Conservation (phyloP, 1,284 basidiomycete species). For the Cryptococcus amylolentus region DNA sequence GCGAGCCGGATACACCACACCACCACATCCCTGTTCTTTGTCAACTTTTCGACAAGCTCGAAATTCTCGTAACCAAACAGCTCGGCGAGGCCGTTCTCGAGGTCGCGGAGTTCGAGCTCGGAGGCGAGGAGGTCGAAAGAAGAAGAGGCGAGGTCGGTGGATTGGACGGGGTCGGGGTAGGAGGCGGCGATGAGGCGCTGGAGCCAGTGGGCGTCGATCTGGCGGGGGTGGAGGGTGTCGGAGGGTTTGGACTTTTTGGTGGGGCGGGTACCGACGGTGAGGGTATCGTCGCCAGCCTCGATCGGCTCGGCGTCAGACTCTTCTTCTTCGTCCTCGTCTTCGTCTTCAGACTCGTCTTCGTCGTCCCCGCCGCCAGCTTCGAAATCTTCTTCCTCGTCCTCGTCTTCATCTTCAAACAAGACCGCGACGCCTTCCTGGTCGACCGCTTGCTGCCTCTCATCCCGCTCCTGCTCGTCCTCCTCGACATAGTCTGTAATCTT, state of each 20-base stretch:
- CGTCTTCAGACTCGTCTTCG: constrained; percentile 65
- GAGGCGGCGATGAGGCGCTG: constrained; percentile 87
- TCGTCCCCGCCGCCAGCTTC: constrained; percentile 61
- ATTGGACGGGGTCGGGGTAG: constrained; percentile 91
- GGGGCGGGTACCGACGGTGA: constrained; percentile 62
- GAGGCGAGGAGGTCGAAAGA: constrained; percentile 86
- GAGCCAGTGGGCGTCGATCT: constrained; percentile 97
- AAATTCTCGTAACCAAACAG: constrained; percentile 91
- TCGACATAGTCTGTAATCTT: constrained; percentile 95
- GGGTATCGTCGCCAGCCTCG: constrained; percentile 48
- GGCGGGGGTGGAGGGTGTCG: constrained; percentile 80
- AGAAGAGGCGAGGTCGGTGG: constrained; percentile 81
- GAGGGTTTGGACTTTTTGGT: constrained; percentile 41
- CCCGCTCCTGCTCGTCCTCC: constrained; percentile 79
- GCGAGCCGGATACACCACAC: constrained; percentile 98
- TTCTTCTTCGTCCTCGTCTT: constrained; percentile 63
- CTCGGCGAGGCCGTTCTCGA: constrained; percentile 96
- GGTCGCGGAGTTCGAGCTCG: constrained; percentile 84
- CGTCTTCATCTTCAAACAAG: constrained; percentile 93
- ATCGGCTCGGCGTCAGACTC: constrained; percentile 55
- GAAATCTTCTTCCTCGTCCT: constrained; percentile 71
- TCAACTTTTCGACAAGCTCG: constrained; percentile 82
- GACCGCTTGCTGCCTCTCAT: constrained; percentile 52
- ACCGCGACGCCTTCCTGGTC: constrained; percentile 85
- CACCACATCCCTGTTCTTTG: constrained; percentile 92